These are phyloP conservation scores for Paecilomyces sp. DNA, from an alignment of 2,329 filamentous ascomycete species.

Conservation along the genomic window DNA sequence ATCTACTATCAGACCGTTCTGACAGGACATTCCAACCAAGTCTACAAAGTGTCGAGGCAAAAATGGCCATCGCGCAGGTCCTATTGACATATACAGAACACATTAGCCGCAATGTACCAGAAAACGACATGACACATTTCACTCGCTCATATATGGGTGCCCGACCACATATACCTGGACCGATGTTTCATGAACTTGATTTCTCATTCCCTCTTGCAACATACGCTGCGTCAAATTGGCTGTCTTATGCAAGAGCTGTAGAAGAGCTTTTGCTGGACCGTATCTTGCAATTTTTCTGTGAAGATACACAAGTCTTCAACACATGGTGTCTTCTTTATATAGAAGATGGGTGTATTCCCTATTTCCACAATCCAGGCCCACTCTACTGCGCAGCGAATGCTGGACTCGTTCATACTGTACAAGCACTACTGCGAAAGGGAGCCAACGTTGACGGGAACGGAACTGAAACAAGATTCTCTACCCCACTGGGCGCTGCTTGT, in stretches of 20 bases:
- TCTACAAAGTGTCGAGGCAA: slow-evolving; percentile 2
- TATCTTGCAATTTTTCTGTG: slow-evolving; percentile 8
- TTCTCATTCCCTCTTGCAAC: slow-evolving; percentile 7
- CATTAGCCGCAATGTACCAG: slow-evolving; percentile 1
- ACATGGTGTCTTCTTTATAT: slow-evolving; percentile 4
- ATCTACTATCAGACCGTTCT: slow-evolving; percentile 8
- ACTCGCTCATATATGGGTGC: too few species aligned
- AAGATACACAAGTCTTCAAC: slow-evolving; percentile 2
- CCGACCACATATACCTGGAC: too few species aligned
- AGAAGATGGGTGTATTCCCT: not conserved
- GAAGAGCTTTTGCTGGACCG: slow-evolving; percentile 6
- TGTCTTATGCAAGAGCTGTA: slow-evolving; percentile 6
- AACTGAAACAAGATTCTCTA: too few species aligned
- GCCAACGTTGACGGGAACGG: too few species aligned
- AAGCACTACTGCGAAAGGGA: not conserved
- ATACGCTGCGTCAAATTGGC: slow-evolving; percentile 11
- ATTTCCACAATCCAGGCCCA: slow-evolving; percentile 1
- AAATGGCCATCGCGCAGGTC: slow-evolving; percentile 3
- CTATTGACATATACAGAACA: slow-evolving; percentile 10
- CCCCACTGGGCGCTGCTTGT: not conserved
- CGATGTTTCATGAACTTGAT: not conserved
- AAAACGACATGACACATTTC: not conserved
- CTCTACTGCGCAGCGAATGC: slow-evolving; percentile 8
- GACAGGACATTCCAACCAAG: not conserved
- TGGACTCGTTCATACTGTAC: slow-evolving; percentile 4